Base-by-base conservation (phyloP, 352 stramenopile species). In the Pythium inflatum region DNA sequence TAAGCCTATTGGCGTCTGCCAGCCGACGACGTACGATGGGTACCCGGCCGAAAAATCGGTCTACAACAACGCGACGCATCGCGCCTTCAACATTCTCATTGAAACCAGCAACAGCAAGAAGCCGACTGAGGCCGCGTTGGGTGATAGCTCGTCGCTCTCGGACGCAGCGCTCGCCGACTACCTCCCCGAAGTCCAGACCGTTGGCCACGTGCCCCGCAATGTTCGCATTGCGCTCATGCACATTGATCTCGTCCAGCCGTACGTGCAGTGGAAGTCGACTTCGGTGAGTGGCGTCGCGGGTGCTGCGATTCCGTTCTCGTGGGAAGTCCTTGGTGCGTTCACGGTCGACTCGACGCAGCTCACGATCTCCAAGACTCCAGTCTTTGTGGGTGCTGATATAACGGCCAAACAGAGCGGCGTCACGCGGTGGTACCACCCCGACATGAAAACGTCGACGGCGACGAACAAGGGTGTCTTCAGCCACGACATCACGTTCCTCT, bases 81-180 rank as follows among this genome's bases (percentile, higher is more conserved):
- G 97, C 20, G 85, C 91, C 13, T 98, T 99, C 71, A 99, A 98
- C 56, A 97, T 99, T 71, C 79, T 99, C 1, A 89, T 99, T 31
- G 97, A 99, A 73, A 99, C 96, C 5, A 98, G 92, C 30, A 74
- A 97, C 63, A 78, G 61, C n/a, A 99, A 99, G 63, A 74, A 89
- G 25, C 97, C 97, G 0, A 49, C 45, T 3, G 76, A 89, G 57
- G 65, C 56, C 18, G 62, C 82, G 3, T 75, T 99, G 28, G 97
- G 97, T 16, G 85, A 93, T 46, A 16, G n/a, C n/a, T n/a, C n/a
- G n/a, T n/a, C n/a, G n/a, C n/a, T 96, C 14, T 94, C 94, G 56
- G 60, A 78, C 33, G 59, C 77, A 0, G 86, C 94, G 9, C 66
- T 94, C 24, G 84, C 93, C 54, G 93, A 84, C 48, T 90, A 81